These are phyloP conservation scores for Reticulascus tulasneorum DNA, from an alignment of 2,329 filamentous ascomycete species.

Conservation along the genomic window DNA sequence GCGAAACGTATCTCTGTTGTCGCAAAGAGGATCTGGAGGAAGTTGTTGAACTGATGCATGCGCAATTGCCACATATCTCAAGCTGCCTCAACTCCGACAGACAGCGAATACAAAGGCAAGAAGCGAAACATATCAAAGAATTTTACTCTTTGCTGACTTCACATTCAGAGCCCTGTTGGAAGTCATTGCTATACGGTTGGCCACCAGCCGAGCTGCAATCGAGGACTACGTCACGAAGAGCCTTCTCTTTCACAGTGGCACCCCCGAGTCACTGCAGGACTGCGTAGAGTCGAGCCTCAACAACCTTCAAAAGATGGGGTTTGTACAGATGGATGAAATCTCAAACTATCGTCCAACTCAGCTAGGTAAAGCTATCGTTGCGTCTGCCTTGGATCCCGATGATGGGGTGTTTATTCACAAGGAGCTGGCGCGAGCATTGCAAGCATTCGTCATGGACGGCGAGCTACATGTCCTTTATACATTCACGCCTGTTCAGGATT, in stretches of 20 bases:
- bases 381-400: conserved; percentile 68
- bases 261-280: conserved; percentile 41
- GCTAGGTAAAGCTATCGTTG: conserved; percentile 67
- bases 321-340: conserved; percentile 48
- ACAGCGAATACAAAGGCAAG: conserved; percentile 61
- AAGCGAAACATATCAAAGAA: background rate
- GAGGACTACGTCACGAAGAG: conserved; percentile 67
- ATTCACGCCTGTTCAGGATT: conserved; percentile 66
- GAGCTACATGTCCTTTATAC: conserved; percentile 78
- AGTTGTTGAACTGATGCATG: conserved; percentile 66
- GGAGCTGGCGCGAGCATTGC: conserved; percentile 63
- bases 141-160: conserved; percentile 1
- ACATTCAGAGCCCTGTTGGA: conserved; percentile 63
- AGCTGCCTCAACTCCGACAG: conserved; percentile 68
- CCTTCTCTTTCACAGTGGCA: conserved; percentile 56
- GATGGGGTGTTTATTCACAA: conserved; percentile 70
- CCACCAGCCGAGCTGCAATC: conserved; percentile 60
- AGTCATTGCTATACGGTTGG: conserved; percentile 63
- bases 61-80: conserved; percentile 64
- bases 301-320: conserved; percentile 51
- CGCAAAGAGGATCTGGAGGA: conserved; percentile 63
- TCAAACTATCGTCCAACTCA: conserved; percentile 57
- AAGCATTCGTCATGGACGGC: conserved; percentile 74
- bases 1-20: conserved; percentile 75
- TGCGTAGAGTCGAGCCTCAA: conserved; percentile 57